Evolutionary conservation across 768 basidiomycete species (phyloP), one percentile per base, ranked within the genome.

Genomic region (Lactifluus volemus): DNA sequence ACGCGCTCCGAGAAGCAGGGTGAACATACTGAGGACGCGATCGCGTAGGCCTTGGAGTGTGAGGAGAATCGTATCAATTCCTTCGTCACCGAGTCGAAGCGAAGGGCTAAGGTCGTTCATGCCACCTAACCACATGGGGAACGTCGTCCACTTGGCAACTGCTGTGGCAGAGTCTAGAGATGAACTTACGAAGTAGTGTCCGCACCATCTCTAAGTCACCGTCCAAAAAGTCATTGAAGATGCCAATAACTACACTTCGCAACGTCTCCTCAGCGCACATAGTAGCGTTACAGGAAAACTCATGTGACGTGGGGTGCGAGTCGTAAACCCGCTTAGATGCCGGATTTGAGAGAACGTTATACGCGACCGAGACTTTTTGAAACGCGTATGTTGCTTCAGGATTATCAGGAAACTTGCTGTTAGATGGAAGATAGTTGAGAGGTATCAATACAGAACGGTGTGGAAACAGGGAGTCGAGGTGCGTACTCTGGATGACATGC

Each of bases 401-500:
- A 68, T 86, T 84, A 64, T 81, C 71, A 2, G 89, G 88, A 65
- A 88, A 92, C 76, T 92, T 93, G 70, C 92, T 93, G 58, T 11
- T 2, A 12, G 11, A 12, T 34, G 36, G 21, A 49, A 29, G 25
- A 1, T 9, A 10, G 44, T 12, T 29, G 53, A 14, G 11, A 42
- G 17, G 12, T 14, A 39, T 39, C 38, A 34, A 61, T 41, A 42
- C 15, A 53, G 6, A 12, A 21, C 41, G 12, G 3, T 12, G 38
- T 19, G 10, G 44, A 48, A 41, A 41, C 21, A 51, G 15, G 7
- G 15, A 21, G n/a, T 38, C 17, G 48, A 34, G 38, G 19, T 55
- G 79, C 89, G 64, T 60, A 92, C 92, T 94, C 92, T 74, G 92
- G 92, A 68, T 93, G 92, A 65, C 90, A 92, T 8, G 82, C 79